Conservation (phyloP, 148 eudicot genomes). For the Talinum fruticosum region DNA sequence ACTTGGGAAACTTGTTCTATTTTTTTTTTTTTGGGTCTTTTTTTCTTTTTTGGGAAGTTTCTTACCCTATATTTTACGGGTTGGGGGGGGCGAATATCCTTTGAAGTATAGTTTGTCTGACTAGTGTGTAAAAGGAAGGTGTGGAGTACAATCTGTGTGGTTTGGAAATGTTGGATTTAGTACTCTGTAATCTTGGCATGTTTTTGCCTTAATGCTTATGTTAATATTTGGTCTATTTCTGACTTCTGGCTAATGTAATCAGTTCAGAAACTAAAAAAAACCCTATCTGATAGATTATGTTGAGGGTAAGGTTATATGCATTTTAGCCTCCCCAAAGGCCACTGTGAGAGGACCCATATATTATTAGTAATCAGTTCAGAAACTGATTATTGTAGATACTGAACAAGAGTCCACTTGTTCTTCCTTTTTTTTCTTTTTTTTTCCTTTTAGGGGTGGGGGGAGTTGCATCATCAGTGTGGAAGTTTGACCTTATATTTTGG, state of each 20-base stretch:
- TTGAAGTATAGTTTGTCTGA: conserved; percentile 15
- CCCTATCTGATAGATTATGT: no score
- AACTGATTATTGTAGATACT: neutral
- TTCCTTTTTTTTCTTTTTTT: no score
- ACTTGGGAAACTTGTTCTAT: conserved; percentile 13
- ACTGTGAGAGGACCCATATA: no score
- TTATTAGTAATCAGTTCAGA: neutral
- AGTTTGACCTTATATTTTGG: conserved; percentile 6
- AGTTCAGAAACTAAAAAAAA: no score
- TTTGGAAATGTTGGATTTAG: neutral
- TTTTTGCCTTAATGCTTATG: conserved; percentile 1
- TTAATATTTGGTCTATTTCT: neutral
- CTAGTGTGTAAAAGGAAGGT: conserved; percentile 9
- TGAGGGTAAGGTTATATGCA: neutral
- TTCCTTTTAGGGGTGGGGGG: neutral
- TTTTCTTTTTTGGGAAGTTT: neutral
- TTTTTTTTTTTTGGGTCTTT: neutral
- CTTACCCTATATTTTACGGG: conserved; percentile 21
- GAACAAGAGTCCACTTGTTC: neutral
- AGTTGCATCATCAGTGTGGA: neutral
- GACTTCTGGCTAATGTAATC: neutral
- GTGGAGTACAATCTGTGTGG: conserved; percentile 19
- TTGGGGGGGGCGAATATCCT: conserved; percentile 6
- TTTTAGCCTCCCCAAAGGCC: no score
- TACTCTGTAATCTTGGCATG: conserved; percentile 21